Evolutionary conservation across 495 filamentous ascomycete species (phyloP).

Genomic region (Glarea lozoyensis): DNA sequence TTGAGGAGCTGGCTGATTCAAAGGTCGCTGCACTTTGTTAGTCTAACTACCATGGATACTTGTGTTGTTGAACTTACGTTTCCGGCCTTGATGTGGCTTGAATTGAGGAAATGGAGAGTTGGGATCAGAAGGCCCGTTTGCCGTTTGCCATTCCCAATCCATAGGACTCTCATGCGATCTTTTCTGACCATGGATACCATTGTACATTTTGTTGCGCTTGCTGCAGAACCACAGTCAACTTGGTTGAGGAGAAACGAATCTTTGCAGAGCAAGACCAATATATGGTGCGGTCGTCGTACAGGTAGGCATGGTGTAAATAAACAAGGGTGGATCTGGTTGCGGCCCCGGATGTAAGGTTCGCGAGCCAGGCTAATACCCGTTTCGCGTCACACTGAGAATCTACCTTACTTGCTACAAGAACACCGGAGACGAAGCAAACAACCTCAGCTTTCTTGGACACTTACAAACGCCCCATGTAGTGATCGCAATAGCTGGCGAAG

Average conservation of each 20-base stretch:
- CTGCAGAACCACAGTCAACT: no score
- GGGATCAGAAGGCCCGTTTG: conserved; percentile 44
- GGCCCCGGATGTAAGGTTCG: conserved; percentile 16
- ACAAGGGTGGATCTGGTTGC: conserved; percentile 8
- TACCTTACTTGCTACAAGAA: no score
- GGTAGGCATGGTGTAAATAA: conserved; percentile 1
- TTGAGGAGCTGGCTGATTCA: conserved; percentile 16
- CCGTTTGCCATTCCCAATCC: conserved; percentile 60
- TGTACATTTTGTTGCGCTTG: conserved; percentile 19
- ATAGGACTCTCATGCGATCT: conserved; percentile 51
- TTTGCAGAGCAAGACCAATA: no score
- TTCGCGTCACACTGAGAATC: no score
- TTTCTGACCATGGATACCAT: conserved; percentile 12
- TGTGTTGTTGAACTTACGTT: conserved; percentile 33
- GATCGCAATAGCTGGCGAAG: no score
- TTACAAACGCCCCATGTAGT: no score
- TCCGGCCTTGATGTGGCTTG: conserved; percentile 34
- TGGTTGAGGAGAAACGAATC: no score
- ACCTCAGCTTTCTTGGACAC: no score
- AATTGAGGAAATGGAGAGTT: conserved; percentile 52
- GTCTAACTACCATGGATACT: conserved; percentile 4
- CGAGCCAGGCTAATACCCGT: conserved; percentile 2
- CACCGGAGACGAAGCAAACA: no score
- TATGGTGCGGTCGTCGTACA: no score
- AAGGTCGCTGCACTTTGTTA: conserved; percentile 20